A percentile compares a stretch with the other conserved stretches of the same genome.
Conservation (phyloP, 2,329 filamentous ascomycete genomes). For the Scedosporium apiospermum region DNA sequence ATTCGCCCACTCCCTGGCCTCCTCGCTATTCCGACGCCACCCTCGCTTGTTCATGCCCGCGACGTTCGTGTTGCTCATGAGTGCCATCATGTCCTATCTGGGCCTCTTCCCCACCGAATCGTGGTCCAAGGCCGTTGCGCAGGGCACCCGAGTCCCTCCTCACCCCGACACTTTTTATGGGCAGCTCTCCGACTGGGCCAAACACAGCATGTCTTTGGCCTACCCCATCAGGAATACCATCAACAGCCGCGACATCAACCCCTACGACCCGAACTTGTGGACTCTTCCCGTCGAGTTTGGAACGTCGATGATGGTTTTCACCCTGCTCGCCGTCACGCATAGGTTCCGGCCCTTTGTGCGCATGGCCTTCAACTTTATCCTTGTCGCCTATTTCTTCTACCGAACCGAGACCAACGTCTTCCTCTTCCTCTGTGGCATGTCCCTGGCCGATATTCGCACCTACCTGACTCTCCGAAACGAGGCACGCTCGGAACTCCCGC, state of each 20-base stretch:
- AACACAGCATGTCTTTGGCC: not conserved
- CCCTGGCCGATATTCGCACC: conserved; percentile 38
- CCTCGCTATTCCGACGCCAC: conserved; percentile 39
- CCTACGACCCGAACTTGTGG: conserved; percentile 52
- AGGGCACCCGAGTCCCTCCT: conserved; percentile 1
- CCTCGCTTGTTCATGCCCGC: conserved; percentile 41
- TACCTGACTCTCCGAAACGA: conserved; percentile 1
- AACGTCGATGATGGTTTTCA: conserved; percentile 56
- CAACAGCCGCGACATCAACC: conserved; percentile 20
- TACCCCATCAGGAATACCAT: conserved; percentile 2
- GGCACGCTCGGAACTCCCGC: not conserved
- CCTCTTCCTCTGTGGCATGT: conserved; percentile 51
- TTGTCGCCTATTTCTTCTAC: conserved; percentile 59
- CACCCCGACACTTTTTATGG: not conserved
- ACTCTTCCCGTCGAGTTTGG: conserved; percentile 55
- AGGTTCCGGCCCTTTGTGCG: conserved; percentile 44
- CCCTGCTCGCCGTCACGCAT: conserved; percentile 38
- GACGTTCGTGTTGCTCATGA: conserved; percentile 40
- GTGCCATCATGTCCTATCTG: not conserved
- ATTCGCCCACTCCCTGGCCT: conserved; percentile 33
- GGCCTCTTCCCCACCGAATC: conserved; percentile 2
- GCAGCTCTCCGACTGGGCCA: conserved; percentile 1
- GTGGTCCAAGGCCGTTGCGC: conserved; percentile 3
- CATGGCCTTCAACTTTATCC: conserved; percentile 38
- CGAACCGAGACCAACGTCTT: conserved; percentile 56